Evolutionary conservation across 2,329 filamentous ascomycete genomes (phyloP), one percentile per base, ranked within the genome.

Genomic region (Aureobasidium uvarum): DNA sequence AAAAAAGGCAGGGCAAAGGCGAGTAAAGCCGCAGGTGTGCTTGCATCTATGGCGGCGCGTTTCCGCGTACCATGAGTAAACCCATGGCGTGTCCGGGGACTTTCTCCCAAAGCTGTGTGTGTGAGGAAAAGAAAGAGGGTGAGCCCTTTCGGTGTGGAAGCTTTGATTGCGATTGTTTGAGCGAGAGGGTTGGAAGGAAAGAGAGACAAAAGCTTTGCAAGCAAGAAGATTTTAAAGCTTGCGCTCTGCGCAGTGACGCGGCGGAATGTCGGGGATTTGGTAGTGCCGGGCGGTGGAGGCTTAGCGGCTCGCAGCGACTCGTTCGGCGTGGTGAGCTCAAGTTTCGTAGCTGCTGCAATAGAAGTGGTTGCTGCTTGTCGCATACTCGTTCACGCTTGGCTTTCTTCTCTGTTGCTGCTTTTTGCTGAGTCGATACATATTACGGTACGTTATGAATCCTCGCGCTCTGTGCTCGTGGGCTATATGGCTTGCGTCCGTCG

Each of bases 101-200:
- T 98, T 98, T 98, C 94, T 96, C 94, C 94, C 92, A 95, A 97
- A 97, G 93, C 93, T 70, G 71, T 77, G 62, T 77, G 62, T 74
- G 75, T 79, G 68, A 72, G 64, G 64, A 69, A 73, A 72, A 72
- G 69, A 73, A 73, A 77, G 72, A 36, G 20, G 36, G 52, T 10
- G 13, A 8, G 8, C 52, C 75, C 75, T 85, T 83, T 90, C 91
- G 89, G 91, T 96, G 82, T 89, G 91, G 92, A 81, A 92, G 93
- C 94, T 97, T 96, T 89, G 92, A 96, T 88, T 89, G 93, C 94
- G 94, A 97, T 96, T 92, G 92, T 92, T 97, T 87, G 92, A 93
- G 85, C 93, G 93, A 96, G 92, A 36, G 87, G 90, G 88, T 87
- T 86, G 77, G 31, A n/a, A 16, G 16, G 74, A 77, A 77, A 77